These are phyloP conservation scores for Glarea lozoyensis DNA, from an alignment of 495 filamentous ascomycete genomes.

Conservation along the genomic window DNA sequence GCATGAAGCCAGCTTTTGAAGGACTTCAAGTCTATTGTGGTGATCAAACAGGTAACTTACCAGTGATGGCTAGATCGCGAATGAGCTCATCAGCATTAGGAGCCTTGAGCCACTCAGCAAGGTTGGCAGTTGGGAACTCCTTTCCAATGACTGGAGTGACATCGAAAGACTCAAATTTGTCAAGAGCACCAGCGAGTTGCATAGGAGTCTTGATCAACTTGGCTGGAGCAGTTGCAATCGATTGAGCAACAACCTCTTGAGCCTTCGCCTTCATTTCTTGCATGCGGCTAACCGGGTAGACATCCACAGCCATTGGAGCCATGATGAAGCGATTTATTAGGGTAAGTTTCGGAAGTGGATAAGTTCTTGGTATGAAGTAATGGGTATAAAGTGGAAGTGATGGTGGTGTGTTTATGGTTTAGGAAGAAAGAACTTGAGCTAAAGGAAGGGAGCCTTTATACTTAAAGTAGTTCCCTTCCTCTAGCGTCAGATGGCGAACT, in stretches of 20 bases:
- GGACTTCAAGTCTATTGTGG: too few species aligned
- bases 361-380: background rate
- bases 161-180: slow-evolving; percentile 49
- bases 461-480: too few species aligned
- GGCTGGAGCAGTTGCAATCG: background rate
- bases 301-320: slow-evolving; percentile 2
- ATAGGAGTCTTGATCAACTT: slow-evolving; percentile 3
- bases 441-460: background rate
- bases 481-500: too few species aligned
- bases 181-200: slow-evolving; percentile 32
- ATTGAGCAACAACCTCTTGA: slow-evolving; percentile 2
- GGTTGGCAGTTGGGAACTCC: slow-evolving; percentile 48
- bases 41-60: slow-evolving; percentile 33
- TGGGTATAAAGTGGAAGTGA: background rate
- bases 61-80: slow-evolving; percentile 53
- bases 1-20: slow-evolving; percentile 26
- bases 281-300: slow-evolving; percentile 1
- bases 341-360: background rate
- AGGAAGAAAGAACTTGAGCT: background rate
- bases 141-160: slow-evolving; percentile 57
- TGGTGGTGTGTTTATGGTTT: background rate
- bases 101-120: slow-evolving; percentile 50
- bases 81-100: slow-evolving; percentile 56
- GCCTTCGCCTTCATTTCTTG: slow-evolving; percentile 6
- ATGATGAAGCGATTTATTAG: background rate